Percentiles rank a stretch among this genome's conserved stretches.
These are phyloP conservation scores for Sphaerulina musiva DNA, from an alignment of 2,329 filamentous ascomycete genomes.

Conservation along the genomic window DNA sequence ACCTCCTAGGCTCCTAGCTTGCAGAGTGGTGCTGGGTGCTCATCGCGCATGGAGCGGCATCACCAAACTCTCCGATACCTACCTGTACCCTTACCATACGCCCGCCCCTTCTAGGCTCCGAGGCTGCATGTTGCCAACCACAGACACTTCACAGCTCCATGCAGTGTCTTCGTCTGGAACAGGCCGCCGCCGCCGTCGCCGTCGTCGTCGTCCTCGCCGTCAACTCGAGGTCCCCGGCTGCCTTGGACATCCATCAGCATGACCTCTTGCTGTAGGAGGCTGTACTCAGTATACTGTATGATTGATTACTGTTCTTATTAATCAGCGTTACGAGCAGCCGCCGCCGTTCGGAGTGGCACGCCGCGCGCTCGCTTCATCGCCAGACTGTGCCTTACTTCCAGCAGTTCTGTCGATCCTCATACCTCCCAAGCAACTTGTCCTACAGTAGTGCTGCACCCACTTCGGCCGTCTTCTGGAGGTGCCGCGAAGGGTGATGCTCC, in stretches of 20 bases:
- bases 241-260: no score
- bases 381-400: no score
- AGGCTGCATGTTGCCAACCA: conserved; percentile 1
- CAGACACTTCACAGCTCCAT: background rate
- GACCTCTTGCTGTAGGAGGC: no score
- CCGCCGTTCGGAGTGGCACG: no score
- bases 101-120: background rate
- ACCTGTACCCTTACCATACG: background rate
- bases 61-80: background rate
- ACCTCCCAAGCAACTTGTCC: background rate
- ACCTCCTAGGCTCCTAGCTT: background rate
- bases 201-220: no score
- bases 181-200: no score
- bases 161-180: background rate
- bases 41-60: conserved; percentile 7
- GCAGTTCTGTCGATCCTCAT: conserved; percentile 4
- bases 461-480: background rate
- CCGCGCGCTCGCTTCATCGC: no score
- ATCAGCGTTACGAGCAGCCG: no score
- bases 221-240: no score
- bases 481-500: conserved; percentile 23
- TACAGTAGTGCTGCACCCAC: background rate
- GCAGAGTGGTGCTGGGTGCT: background rate
- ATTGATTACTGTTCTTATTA: no score
- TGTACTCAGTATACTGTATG: no score